Conservation (phyloP, 2,329 filamentous ascomycete species). For the Fusarium beomiforme region DNA sequence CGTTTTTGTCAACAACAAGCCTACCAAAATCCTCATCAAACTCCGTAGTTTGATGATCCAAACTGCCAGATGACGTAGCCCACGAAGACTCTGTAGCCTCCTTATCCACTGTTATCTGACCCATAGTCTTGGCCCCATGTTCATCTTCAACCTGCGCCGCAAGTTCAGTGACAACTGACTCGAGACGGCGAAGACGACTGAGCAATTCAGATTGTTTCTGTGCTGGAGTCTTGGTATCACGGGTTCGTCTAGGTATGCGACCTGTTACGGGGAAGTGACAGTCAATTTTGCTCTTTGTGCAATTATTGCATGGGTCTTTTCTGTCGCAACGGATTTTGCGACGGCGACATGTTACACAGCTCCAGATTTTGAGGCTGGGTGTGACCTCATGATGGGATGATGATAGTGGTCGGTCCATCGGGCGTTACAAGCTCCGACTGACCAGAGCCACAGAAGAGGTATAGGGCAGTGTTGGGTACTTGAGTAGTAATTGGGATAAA, state of each 20-base stretch:
- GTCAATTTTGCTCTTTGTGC: slow-evolving; percentile 39
- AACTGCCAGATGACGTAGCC: background rate
- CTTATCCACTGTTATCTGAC: slow-evolving; percentile 18
- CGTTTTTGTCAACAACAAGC: slow-evolving; percentile 41
- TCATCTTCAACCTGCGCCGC: slow-evolving; percentile 45
- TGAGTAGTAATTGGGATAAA: background rate
- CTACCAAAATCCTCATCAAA: slow-evolving; percentile 46
- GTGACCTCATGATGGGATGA: slow-evolving; percentile 9
- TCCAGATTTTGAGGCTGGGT: slow-evolving; percentile 44
- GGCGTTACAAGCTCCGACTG: slow-evolving; percentile 24
- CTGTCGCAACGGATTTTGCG: slow-evolving; percentile 47
- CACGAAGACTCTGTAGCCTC: slow-evolving; percentile 5
- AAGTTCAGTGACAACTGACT: slow-evolving; percentile 46
- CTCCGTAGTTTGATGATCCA: slow-evolving; percentile 21
- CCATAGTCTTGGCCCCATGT: slow-evolving; percentile 10
- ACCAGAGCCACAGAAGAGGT: background rate
- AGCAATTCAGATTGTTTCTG: slow-evolving; percentile 47
- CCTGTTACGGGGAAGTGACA: slow-evolving; percentile 48
- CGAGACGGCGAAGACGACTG: slow-evolving; percentile 42
- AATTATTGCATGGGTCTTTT: slow-evolving; percentile 44
- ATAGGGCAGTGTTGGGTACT: background rate
- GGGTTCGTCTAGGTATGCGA: slow-evolving; percentile 42
- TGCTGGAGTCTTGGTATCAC: slow-evolving; percentile 36
- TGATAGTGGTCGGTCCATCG: slow-evolving; percentile 28
- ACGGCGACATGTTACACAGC: slow-evolving; percentile 46